Evolutionary conservation across 1,139 yeast genomes (phyloP), one percentile per base, ranked within the genome.

Genomic region (Candida pseudoviswanathii): DNA sequence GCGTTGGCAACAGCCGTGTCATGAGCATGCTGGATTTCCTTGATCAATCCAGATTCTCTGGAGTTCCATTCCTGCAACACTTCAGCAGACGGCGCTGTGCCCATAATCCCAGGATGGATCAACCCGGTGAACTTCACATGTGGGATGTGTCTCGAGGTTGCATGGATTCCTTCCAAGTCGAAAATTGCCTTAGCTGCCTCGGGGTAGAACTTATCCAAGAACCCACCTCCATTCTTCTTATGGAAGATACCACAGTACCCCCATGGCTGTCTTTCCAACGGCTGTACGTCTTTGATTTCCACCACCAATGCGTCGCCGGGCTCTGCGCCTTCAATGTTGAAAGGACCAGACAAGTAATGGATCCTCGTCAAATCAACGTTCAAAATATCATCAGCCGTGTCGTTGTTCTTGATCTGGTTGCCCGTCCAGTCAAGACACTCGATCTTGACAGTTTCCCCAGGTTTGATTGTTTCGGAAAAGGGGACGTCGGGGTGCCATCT

Each of bases 371-470:
- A 63, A 56, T 77, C 82, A 40, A 71, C 75, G 51, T 73, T 56
- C 52, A 62, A 67, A 52, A 77, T 64, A 54, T 77, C 82, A 57
- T 77, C 79, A 26, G 82, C 81, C 36, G 62, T 57, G 52, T 77
- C 81, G 54, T 67, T 64, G 59, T 77, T 75, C n/a, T 62, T 62
- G 48, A 77, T 68, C 59, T 77, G 82, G 47, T 77, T 77, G 9
- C 82, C 82, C 7, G 82, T 78, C 82, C 82, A 77, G 53, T 77
- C 82, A 44, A 78, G 64, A 51, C 82, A 77, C 55, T 77, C 82
- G 36, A 77, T 64, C 52, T 75, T 77, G 52, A 73, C 75, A 3
- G 75, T 64, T 54, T 73, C 76, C 6, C 75, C 75, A 26, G 67
- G 79, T 43, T 63, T 54, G 45, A 78, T 70, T 7, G 68, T 66